phyloP scores from a whole-genome alignment of 169 alveolate genomes.

The Cryptosporidium andersoni region DNA sequence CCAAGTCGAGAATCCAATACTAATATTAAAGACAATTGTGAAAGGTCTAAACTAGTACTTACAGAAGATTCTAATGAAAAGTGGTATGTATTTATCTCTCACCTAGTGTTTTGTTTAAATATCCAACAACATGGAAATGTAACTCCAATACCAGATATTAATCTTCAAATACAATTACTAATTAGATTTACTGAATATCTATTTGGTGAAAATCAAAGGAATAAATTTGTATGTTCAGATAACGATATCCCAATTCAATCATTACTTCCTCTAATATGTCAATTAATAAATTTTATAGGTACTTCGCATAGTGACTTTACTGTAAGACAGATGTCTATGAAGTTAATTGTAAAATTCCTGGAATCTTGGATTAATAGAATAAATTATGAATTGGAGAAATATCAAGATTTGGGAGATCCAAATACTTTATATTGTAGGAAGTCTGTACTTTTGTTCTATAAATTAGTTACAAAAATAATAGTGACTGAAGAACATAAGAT shows the following conservation, averaged over 20 bases:
- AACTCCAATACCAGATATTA: no score
- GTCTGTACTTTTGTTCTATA: background rate
- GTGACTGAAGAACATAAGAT: slow-evolving; percentile 30
- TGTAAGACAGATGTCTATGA: slow-evolving; percentile 1
- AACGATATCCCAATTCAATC: background rate
- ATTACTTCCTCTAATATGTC: slow-evolving; percentile 21
- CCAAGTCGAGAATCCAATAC: slow-evolving; percentile 12
- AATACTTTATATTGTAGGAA: no score
- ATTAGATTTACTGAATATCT: background rate
- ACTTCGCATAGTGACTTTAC: slow-evolving; percentile 12
- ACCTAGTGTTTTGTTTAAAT: no score
- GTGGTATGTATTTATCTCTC: no score
- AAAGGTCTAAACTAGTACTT: no score
- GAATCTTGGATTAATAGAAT: slow-evolving; percentile 22
- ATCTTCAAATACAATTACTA: no score
- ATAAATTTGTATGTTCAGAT: background rate
- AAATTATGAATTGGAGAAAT: background rate
- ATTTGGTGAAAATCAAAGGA: background rate
- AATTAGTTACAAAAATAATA: slow-evolving; percentile 5
- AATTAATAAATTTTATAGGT: slow-evolving; percentile 14
- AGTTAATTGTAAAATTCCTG: slow-evolving; percentile 1
- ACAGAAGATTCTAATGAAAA: no score
- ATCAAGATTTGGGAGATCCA: background rate
- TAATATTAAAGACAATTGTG: background rate
- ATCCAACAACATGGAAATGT: no score